Evolutionary conservation across 306 rosid genomes (phyloP).

Genomic region (Vachellia pachyceras): DNA sequence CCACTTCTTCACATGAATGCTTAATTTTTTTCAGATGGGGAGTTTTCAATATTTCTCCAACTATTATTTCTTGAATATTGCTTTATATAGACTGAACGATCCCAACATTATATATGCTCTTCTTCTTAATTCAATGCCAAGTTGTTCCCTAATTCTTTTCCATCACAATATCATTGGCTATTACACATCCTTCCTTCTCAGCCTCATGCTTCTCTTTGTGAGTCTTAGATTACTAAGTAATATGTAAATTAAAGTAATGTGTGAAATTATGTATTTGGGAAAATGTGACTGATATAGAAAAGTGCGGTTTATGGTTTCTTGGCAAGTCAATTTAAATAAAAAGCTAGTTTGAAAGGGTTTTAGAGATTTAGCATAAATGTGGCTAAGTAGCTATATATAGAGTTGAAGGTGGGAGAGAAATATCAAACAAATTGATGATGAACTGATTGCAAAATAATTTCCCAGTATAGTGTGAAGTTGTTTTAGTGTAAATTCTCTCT

Average conservation of each 20-base stretch:
- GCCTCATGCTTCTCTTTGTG: not conserved
- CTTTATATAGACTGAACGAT: too few relatives aligned
- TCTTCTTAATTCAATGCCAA: too few relatives aligned
- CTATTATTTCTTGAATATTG: too few relatives aligned
- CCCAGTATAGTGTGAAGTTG: not conserved
- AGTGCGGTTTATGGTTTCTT: not conserved
- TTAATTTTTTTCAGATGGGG: too few relatives aligned
- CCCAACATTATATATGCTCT: too few relatives aligned
- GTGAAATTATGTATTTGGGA: not conserved
- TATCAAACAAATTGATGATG: not conserved
- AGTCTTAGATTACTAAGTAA: not conserved
- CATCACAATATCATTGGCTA: too few relatives aligned
- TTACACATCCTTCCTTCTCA: too few relatives aligned
- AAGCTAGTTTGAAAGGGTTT: not conserved
- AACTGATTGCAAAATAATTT: not conserved
- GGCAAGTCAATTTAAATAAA: not conserved
- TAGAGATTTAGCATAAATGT: not conserved
- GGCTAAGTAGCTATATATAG: not conserved
- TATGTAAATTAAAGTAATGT: too few relatives aligned
- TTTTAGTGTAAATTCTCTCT: not conserved
- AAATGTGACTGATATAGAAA: not conserved
- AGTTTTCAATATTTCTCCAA: too few relatives aligned
- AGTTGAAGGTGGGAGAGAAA: not conserved
- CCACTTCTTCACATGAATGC: too few relatives aligned
- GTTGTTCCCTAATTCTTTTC: too few relatives aligned